phyloP scores from a whole-genome alignment of 2,329 filamentous ascomycete species.

The Myriosclerotinia curreyana region DNA sequence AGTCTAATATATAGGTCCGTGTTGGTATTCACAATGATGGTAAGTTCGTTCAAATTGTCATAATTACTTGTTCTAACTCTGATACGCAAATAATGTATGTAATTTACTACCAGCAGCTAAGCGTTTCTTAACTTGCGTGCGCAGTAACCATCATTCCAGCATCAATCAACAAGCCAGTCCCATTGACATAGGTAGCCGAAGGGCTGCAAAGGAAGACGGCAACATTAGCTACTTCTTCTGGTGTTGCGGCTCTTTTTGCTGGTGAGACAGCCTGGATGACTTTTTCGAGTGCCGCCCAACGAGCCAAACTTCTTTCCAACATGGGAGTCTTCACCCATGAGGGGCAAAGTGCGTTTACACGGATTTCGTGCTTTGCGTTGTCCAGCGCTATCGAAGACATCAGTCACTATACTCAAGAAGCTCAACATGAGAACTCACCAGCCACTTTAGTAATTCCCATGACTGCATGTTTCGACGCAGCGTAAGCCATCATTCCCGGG shows the following conservation, averaged over 20 bases:
- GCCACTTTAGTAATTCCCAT: slow-evolving; percentile 33
- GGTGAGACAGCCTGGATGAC: neutral
- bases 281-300: neutral
- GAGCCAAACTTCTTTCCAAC: slow-evolving; percentile 18
- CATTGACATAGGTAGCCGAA: slow-evolving; percentile 25
- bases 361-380: neutral
- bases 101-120: too few relatives aligned
- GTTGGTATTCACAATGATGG: too few relatives aligned
- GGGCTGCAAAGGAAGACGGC: slow-evolving; percentile 27
- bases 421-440: slow-evolving; percentile 21
- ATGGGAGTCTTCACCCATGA: slow-evolving; percentile 24
- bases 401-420: slow-evolving; percentile 1
- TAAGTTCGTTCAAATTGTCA: too few relatives aligned
- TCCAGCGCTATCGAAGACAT: neutral
- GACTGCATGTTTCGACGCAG: slow-evolving; percentile 36
- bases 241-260: slow-evolving; percentile 16
- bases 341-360: slow-evolving; percentile 22
- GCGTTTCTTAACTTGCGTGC: too few relatives aligned
- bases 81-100: too few relatives aligned
- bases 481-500: slow-evolving; percentile 26
- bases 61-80: too few relatives aligned
- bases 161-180: slow-evolving; percentile 24
- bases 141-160: slow-evolving; percentile 15
- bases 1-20: too few relatives aligned
- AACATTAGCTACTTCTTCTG: slow-evolving; percentile 28